These are phyloP conservation scores for Boletus subparvulus DNA, from an alignment of 768 basidiomycete genomes.

Conservation along the genomic window DNA sequence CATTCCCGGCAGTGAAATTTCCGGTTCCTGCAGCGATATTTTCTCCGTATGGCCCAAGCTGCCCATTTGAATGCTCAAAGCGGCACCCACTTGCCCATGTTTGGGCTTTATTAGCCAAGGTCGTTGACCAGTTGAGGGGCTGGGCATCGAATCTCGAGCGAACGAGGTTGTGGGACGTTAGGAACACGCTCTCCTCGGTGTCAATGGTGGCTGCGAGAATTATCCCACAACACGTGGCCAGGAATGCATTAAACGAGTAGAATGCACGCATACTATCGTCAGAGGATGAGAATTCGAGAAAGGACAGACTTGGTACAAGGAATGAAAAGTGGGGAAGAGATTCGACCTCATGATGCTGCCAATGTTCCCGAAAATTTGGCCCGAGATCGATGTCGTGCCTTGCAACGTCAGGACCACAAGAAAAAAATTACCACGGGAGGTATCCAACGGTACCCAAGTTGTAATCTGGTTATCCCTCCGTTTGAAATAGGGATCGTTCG, in stretches of 20 bases:
- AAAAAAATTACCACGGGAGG: neutral
- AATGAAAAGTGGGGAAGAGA: neutral
- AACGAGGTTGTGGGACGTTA: slow-evolving; percentile 48
- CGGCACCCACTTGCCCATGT: slow-evolving; percentile 51
- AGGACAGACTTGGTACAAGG: slow-evolving; percentile 2
- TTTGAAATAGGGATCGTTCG: neutral
- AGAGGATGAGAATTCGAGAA: neutral
- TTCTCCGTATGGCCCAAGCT: slow-evolving; percentile 50
- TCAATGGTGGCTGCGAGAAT: slow-evolving; percentile 13
- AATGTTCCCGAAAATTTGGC: neutral
- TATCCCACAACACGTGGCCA: slow-evolving; percentile 15
- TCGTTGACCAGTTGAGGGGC: slow-evolving; percentile 48
- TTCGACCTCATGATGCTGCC: neutral
- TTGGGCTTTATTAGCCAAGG: slow-evolving; percentile 47
- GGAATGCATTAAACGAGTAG: slow-evolving; percentile 2
- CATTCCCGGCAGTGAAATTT: slow-evolving; percentile 39
- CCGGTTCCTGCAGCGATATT: slow-evolving; percentile 57
- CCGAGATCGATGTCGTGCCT: neutral
- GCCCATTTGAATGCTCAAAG: slow-evolving; percentile 47
- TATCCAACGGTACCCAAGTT: neutral
- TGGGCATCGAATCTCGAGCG: slow-evolving; percentile 44
- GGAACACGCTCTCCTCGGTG: slow-evolving; percentile 31
- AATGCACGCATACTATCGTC: slow-evolving; percentile 9
- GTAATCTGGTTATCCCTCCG: neutral
- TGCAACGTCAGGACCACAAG: slow-evolving; percentile 1